Base-by-base conservation (phyloP, 2,329 filamentous ascomycete genomes). In the Aspergillus caelatus region DNA sequence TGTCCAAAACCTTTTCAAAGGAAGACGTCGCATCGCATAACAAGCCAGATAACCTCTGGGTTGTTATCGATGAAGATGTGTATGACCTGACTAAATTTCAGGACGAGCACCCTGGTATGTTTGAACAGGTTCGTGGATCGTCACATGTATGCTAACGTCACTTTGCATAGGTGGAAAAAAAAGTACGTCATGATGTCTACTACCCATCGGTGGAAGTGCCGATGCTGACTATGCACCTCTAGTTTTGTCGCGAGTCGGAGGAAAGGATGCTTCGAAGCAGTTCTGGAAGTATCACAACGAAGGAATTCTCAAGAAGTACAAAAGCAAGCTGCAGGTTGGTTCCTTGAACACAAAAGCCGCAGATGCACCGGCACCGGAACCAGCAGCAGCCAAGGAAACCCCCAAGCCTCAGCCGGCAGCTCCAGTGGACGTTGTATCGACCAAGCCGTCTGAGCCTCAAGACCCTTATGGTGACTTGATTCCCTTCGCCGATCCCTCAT, bases 41-140 rank as follows among this genome's bases (percentile, higher is more conserved):
- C 85, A 97, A 94, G 82, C 80, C 89, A 53, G 88, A 93, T 75
- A 90, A 89, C 76, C 85, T 97, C 65, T 98, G 89, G 88, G 92
- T 98, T 74, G 88, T 96, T 68, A 89, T 98, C 70, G 94, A 98
- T 70, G 91, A 94, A 73, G 94, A 98, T 79, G 94, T 98, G 70
- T 98, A 97, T 80, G 94, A 99, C 76, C 78, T 98, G 72, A 96
- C 93, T 71, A 93, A 89, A 75, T 94, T 94, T 78, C 90, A 92
- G 77, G 89, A 94, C 65, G 91, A 94, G 69, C 91, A 94, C 78
- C 92, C 91, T 72, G 81, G 80, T 81, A 72, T 61, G 76, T 70
- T 26, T n/a, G 3, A 28, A 11, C 36, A 23, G 26, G 48, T 30
- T 28, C 19, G 36, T 8, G 10, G 23, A 10, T 21, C 57, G 57